Base-by-base conservation (phyloP, 2,329 filamentous ascomycete species). In the Arthrobotrys sinensis region DNA sequence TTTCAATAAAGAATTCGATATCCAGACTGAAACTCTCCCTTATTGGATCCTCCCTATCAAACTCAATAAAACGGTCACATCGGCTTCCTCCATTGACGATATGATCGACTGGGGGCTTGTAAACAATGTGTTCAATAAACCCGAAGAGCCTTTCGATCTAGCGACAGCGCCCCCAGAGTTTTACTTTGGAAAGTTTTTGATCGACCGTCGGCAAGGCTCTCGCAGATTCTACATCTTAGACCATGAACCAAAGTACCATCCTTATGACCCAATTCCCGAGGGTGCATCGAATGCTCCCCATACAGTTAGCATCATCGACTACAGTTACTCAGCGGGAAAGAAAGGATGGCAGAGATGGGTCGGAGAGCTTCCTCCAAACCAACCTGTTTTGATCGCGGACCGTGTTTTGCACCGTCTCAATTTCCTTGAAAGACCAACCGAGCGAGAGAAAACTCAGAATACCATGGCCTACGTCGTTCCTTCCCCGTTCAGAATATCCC, bases 1-100 rank as follows among this genome's bases (percentile, higher is more conserved):
- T 0, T 98, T 97, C 85, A 95, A 94, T 84, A 99, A 99, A 83
- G 87, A 87, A 2, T 99, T 93, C 81, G 90, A 92, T 60, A 86
- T 88, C 0, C 86, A 90, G 14, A 81, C 86, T 0, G 84, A 87
- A 0, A 89, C 91, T 32, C 88, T 97, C 83, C 91, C 94, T 0
- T 99, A 97, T 84, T 97, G 94, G 86, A 82, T 97, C 12, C 92
- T 90, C 0, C 95, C 96, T 4, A 80, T 87, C 12, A 81, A 62
- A 16, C 50, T 63, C 45, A 78, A 79, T 38, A 73, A 80, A 38
- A 73, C 77, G 1, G 66, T 72, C 24, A 72, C 71, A 48, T 24
- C 62, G 8, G 46, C 55, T 5, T 67, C 52, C 57, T 70, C 71
- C 57, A 76, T 80, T 11, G 70, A 80, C 6, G 64, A 80, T 3